Evolutionary conservation across 768 basidiomycete genomes (phyloP).

Genomic region (Cystobasidium ongulense): DNA sequence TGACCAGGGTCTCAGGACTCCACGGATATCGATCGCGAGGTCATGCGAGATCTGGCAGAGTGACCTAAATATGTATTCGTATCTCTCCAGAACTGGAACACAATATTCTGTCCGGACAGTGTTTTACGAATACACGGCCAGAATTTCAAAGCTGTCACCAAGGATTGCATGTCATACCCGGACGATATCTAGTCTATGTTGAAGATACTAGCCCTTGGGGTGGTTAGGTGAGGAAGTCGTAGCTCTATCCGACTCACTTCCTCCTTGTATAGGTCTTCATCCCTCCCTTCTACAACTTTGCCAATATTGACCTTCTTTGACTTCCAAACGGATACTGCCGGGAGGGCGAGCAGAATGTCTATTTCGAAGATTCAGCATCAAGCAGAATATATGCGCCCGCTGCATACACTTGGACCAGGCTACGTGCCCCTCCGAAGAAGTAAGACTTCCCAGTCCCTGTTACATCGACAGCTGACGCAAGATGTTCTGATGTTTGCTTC

Average conservation of each 20-base stretch:
- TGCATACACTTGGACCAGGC: slow-evolving; percentile 13
- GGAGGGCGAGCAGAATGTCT: background rate
- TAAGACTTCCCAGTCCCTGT: background rate
- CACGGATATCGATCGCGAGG: too few species aligned
- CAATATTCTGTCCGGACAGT: background rate
- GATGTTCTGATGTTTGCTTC: background rate
- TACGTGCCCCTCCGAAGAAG: background rate
- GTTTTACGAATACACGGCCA: background rate
- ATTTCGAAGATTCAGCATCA: background rate
- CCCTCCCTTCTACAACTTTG: background rate
- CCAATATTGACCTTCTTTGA: background rate
- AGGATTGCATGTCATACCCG: background rate
- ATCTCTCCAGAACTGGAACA: too few species aligned
- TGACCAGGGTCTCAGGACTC: too few species aligned
- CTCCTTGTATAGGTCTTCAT: background rate
- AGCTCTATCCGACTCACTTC: background rate
- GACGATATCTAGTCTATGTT: background rate
- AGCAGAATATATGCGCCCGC: slow-evolving; percentile 1
- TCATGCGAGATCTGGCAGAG: too few species aligned
- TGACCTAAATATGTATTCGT: too few species aligned
- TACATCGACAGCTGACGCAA: background rate
- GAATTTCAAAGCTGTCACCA: background rate
- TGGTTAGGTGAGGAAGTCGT: background rate
- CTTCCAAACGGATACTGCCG: background rate
- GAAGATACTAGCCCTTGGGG: background rate